Base-by-base conservation (phyloP, 2,329 filamentous ascomycete species). In the Paracoccidioides lutzii region DNA sequence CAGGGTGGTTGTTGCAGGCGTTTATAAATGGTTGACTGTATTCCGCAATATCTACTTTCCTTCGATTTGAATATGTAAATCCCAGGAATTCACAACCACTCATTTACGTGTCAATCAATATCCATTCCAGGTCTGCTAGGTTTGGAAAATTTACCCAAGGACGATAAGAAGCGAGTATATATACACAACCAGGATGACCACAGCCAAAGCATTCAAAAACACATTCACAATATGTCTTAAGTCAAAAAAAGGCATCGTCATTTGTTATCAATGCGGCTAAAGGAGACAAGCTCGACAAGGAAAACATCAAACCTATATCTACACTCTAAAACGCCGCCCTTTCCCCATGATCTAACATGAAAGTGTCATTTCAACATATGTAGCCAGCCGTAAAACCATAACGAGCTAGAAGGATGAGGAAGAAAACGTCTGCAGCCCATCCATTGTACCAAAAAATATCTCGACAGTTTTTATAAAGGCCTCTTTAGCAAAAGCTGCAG, bases 381-480 rank as follows among this genome's bases (percentile, higher is more conserved):
- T 28, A 28, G 15, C 33, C 28, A 50, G 46, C 33, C 33, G 28
- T 38, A 50, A 38, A 37, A 7, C 28, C 46, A 38, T 50, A 33
- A 9, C 15, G 7, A 12, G 32, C 32, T 48, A 37, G 35, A n/a
- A 48, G 5, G 32, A 48, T 43, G 32, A 48, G 10, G 57, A 55
- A 33, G 55, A 53, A 40, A 64, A 59, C 10, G 57, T 55, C 52
- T 60, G 52, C 12, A 66, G 57, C n/a, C 37, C 42, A 1, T 61
- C 54, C 40, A 66, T 49, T 3, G 55, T 55, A 28, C 56, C 59
- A 32, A 62, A 61, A 49, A 65, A 64, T 22, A 57, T 44, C 22
- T 62, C 60, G 2, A 60, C 62, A 22, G 64, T 64, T 53, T 62
- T 42, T 4, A 65, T 54, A 37, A 71, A 65, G 3, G 43, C 57